Percentiles rank a stretch among this genome's conserved stretches.
Conservation (phyloP, 2,329 filamentous ascomycete genomes). For the Monilinia polystroma region DNA sequence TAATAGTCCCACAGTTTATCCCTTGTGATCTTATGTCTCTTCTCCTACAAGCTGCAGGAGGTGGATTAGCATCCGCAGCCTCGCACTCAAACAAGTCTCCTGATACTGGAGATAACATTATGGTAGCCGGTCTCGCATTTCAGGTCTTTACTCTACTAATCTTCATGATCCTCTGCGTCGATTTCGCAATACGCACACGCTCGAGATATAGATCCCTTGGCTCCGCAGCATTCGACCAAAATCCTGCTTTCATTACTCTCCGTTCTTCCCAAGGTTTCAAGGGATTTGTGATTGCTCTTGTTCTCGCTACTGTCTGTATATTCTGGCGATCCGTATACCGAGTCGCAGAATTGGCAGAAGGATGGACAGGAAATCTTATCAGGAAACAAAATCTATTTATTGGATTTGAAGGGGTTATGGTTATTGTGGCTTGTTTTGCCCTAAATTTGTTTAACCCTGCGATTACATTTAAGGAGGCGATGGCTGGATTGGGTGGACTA, state of each 20-base stretch:
- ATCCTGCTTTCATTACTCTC: slow-evolving; percentile 26
- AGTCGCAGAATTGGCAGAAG: slow-evolving; percentile 51
- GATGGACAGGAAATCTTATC: slow-evolving; percentile 46
- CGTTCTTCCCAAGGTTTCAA: slow-evolving; percentile 32
- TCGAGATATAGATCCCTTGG: slow-evolving; percentile 41
- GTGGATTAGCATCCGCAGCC: slow-evolving; percentile 56
- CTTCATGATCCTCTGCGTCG: slow-evolving; percentile 49
- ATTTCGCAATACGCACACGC: slow-evolving; percentile 32
- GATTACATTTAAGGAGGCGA: slow-evolving; percentile 26
- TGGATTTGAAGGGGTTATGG: slow-evolving; percentile 39
- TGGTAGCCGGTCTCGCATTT: slow-evolving; percentile 62
- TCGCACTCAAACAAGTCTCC: slow-evolving; percentile 42
- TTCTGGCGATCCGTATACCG: slow-evolving; percentile 58
- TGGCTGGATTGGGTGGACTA: slow-evolving; percentile 25
- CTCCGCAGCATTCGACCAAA: slow-evolving; percentile 29
- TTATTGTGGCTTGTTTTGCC: slow-evolving; percentile 31
- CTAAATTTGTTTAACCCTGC: slow-evolving; percentile 45
- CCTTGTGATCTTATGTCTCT: slow-evolving; percentile 62
- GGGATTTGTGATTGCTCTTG: slow-evolving; percentile 39
- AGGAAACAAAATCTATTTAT: slow-evolving; percentile 32
- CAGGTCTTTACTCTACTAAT: slow-evolving; percentile 57
- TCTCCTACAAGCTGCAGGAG: slow-evolving; percentile 59
- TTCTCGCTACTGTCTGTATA: slow-evolving; percentile 54
- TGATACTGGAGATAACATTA: slow-evolving; percentile 56
- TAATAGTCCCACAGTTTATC: slow-evolving; percentile 51